Evolutionary conservation across 805 yeast genomes (phyloP), one percentile per base, ranked within the genome.

Genomic region (Wickerhamomyces ciferrii): DNA sequence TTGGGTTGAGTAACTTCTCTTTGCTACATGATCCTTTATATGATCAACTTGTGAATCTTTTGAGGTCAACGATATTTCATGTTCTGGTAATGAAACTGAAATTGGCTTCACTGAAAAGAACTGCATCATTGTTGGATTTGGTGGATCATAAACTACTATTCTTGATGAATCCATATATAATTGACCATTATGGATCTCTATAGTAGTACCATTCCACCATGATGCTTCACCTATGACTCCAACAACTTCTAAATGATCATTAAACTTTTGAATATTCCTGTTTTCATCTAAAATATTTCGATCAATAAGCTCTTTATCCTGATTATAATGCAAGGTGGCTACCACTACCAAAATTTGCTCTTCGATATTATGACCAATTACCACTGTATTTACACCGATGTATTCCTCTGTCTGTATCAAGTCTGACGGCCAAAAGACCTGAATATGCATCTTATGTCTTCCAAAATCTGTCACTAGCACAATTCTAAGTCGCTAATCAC

Each of bases 21-120:
- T 21, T 2, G 4, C 13, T 20, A 17, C 13, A 21, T 37, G 39
- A 4, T 13, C 11, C 14, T 20, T 19, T 3, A 37, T 37, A 3
- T 11, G 4, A n/a, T 20, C 9, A 13, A 21, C 39, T 13, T 20
- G 25, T 20, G 39, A 4, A 13, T 21, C 5, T 21, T 11, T 17
- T 8, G 8, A 9, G n/a, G 4, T 14, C 39, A 20, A 13, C 14
- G 17, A 5, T 21, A 37, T 2, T 5, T 37, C 39, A 4, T 10
- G 39, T 15, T 65, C 72, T 2, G 69, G 65, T 14, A 75, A 60
- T 15, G 83, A 84, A 10, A 90, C 71, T 4, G 79, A 66, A 4
- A 89, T 85, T 0, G 96, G 95, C n/a, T 73, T 68, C 4, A 83
- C 60, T 0, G 97, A 83, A 52, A 79, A 84, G 60, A 86, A 88